These are phyloP conservation scores for Leccinum pachyderme DNA, from an alignment of 1,284 basidiomycete species.

Conservation along the genomic window DNA sequence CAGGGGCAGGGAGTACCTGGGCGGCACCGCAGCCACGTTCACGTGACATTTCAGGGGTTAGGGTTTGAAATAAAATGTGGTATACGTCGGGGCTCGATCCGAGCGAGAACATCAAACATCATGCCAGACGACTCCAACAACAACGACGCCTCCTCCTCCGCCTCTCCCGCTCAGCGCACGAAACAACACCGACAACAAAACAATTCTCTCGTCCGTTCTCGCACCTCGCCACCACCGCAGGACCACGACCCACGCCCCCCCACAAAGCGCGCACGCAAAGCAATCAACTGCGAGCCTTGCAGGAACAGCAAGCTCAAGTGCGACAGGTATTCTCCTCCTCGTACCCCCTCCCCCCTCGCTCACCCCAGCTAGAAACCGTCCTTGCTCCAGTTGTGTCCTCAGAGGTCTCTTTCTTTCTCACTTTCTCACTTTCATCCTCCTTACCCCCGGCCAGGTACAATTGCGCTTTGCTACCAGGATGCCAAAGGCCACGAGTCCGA, in stretches of 20 bases:
- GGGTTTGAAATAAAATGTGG: constrained; percentile 28
- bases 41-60: constrained; percentile 25
- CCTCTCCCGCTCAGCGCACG: constrained; percentile 38
- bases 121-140: constrained; percentile 47
- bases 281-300: constrained; percentile 83
- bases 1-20: not conserved
- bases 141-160: constrained; percentile 19
- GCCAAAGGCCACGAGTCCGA: constrained; percentile 54
- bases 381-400: constrained; percentile 79
- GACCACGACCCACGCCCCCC: constrained; percentile 57
- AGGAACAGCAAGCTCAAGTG: constrained; percentile 82
- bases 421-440: not conserved
- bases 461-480: constrained; percentile 74
- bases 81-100: constrained; percentile 28
- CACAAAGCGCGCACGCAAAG: constrained; percentile 75
- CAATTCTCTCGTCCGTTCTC: constrained; percentile 41
- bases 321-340: constrained; percentile 54
- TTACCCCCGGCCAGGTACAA: constrained; percentile 50
- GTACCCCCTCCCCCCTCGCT: constrained; percentile 3
- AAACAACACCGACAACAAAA: constrained; percentile 37
- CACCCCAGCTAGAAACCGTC: constrained; percentile 58
- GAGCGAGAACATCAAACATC: constrained; percentile 24
- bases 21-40: constrained; percentile 18
- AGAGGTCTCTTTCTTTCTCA: constrained; percentile 47
- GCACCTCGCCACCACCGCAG: constrained; percentile 44